Base-by-base conservation (phyloP, 257 asterid species). In the Ilex aquifolium region DNA sequence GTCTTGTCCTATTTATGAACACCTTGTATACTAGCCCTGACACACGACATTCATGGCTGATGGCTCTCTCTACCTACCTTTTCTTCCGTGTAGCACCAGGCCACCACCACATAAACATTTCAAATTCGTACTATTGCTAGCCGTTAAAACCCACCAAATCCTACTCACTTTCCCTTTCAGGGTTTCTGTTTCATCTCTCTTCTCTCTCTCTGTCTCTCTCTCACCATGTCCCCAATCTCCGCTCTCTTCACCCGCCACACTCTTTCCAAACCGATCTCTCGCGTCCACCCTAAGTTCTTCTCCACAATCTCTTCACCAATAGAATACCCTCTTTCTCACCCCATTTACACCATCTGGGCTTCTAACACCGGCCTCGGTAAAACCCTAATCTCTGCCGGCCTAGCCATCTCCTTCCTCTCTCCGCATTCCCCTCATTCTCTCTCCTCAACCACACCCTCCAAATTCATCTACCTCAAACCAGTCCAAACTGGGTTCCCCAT, bases 301-400 rank as follows among this genome's bases (percentile, higher is more conserved):
- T 74, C 82, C 6, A 61, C 71, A 5, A 64, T 17, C 64, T 50
- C 15, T 8, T 54, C 14, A 21, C 57, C 62, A 17, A 67, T 82
- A 5, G 86, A 87, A 70, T 85, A 89, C 74, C 85, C 97, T 6
- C 82, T 89, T 16, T 76, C 84, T 11, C 90, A 87, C 79, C 99
- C 97, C 32, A 85, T 88, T 59, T 92, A 89, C 81, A 79, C 96
- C 65, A 78, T 92, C 30, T 93, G 99, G 99, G 96, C 95, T 30
- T 74, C 97, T 77, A 90, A 87, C 80, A 93, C 96, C 58, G 88
- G 96, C 64, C 79, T 90, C 58, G 99, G 99, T 53, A 92, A 92
- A 82, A 93, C 97, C 84, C 88, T 93, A 5, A 96, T 93, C 70
- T 93, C 99, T 13, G 86, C 99, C 15, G 97, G 99, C n/a, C 91